These are phyloP conservation scores for Vaccinium vitisidaea DNA, from an alignment of 148 eudicot genomes.

Conservation along the genomic window DNA sequence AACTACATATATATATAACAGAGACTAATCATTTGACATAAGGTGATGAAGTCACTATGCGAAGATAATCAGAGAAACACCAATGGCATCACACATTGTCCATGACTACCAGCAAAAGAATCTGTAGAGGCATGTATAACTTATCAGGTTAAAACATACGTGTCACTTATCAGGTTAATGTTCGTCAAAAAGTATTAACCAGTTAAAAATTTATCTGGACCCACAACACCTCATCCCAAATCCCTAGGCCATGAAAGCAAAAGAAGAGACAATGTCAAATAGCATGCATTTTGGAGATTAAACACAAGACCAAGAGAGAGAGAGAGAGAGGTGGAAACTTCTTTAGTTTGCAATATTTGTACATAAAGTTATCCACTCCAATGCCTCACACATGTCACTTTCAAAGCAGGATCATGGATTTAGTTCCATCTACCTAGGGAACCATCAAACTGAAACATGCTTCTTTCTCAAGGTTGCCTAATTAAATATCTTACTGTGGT, in stretches of 20 bases:
- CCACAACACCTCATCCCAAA: not conserved
- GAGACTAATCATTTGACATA: not conserved
- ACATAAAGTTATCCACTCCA: not conserved
- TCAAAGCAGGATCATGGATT: not conserved
- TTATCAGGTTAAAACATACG: not conserved
- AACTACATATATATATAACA: too few relatives aligned
- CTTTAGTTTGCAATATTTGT: not conserved
- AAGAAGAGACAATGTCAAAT: not conserved
- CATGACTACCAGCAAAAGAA: not conserved
- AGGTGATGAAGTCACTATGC: not conserved
- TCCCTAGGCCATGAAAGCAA: slow-evolving; percentile 1
- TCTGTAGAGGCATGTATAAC: not conserved
- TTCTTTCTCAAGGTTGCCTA: not conserved
- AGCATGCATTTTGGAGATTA: not conserved
- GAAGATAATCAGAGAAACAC: not conserved
- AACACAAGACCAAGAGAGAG: not conserved
- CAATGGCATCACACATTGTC: not conserved
- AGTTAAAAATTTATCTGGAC: not conserved
- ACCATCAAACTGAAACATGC: not conserved
- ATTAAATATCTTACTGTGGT: not conserved
- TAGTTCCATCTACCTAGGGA: not conserved
- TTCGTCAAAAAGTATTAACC: not conserved
- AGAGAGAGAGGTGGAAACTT: not conserved
- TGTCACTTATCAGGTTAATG: not conserved
- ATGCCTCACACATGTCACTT: not conserved